Evolutionary conservation across 495 filamentous ascomycete species (phyloP).

Genomic region (Hyphodiscus hymeniophilus): DNA sequence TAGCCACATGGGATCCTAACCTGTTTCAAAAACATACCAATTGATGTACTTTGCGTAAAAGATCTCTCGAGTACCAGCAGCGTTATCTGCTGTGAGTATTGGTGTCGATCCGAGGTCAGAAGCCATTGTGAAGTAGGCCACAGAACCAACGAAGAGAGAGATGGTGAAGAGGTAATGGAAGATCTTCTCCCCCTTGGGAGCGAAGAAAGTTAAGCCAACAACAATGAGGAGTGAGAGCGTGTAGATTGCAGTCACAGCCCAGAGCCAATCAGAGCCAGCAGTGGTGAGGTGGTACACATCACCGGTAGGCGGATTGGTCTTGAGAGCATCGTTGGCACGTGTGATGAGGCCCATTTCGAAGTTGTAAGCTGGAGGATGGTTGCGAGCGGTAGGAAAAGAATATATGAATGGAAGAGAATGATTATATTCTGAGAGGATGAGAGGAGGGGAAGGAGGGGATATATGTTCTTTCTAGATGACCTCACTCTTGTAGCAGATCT

Average conservation of each 20-base stretch:
- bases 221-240: constrained; percentile 25
- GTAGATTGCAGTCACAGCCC: constrained; percentile 28
- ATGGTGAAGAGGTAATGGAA: constrained; percentile 48
- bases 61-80: constrained; percentile 46
- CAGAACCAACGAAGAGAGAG: constrained; percentile 37
- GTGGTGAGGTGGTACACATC: constrained; percentile 27
- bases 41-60: constrained; percentile 67
- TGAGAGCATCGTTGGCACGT: constrained; percentile 35
- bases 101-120: constrained; percentile 58
- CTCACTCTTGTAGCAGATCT: too few species aligned
- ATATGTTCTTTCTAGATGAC: too few species aligned
- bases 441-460: too few species aligned
- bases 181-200: constrained; percentile 37
- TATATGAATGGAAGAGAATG: neutral
- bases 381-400: neutral
- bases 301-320: constrained; percentile 34
- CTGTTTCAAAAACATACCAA: constrained; percentile 34
- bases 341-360: constrained; percentile 19
- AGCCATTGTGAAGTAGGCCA: constrained; percentile 63
- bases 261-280: constrained; percentile 12
- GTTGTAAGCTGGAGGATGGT: neutral
- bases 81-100: constrained; percentile 33
- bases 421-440: neutral
- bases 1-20: constrained; percentile 14
- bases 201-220: constrained; percentile 25